Percentiles rank a stretch among this genome's conserved stretches.
Evolutionary conservation across 768 basidiomycete species (phyloP).

Genomic region (Tremella yokohamensis): DNA sequence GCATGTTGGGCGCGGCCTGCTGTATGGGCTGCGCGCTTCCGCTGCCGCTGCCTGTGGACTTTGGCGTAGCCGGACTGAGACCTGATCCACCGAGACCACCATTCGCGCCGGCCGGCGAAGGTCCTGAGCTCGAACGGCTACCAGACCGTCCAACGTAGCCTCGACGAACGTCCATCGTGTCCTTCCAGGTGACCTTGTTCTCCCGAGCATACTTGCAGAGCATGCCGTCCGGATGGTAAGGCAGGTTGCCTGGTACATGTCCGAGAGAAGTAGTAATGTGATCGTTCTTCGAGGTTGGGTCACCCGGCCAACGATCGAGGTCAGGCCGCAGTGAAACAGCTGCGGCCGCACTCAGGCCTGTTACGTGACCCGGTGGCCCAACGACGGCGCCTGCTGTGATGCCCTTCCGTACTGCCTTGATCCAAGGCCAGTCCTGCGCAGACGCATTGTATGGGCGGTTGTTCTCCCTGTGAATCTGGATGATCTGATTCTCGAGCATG

Average conservation of each 20-base stretch:
- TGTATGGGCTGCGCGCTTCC: neutral
- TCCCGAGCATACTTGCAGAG: neutral
- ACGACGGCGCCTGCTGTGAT: slow-evolving; percentile 1
- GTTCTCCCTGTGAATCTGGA: slow-evolving; percentile 1
- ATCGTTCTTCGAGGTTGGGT: neutral
- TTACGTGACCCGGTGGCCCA: neutral
- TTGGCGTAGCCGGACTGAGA: neutral
- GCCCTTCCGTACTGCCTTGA: neutral
- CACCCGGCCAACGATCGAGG: neutral
- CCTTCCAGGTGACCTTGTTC: slow-evolving; percentile 1
- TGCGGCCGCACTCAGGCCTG: neutral
- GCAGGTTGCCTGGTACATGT: neutral
- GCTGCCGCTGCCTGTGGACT: neutral
- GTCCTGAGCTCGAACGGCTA: too few species aligned
- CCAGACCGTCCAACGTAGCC: slow-evolving; percentile 1
- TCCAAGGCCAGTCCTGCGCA: slow-evolving; percentile 2
- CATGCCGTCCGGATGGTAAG: neutral
- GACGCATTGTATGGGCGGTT: neutral
- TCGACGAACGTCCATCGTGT: neutral
- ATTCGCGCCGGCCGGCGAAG: neutral
- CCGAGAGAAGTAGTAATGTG: neutral
- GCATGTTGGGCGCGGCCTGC: neutral
- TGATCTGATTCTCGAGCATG: slow-evolving; percentile 11
- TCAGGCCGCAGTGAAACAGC: neutral
- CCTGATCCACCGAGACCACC: neutral